Percentiles rank a stretch among this genome's conserved stretches.
These are phyloP conservation scores for Xylaria sp. DNA, from an alignment of 495 filamentous ascomycete species.

Conservation along the genomic window DNA sequence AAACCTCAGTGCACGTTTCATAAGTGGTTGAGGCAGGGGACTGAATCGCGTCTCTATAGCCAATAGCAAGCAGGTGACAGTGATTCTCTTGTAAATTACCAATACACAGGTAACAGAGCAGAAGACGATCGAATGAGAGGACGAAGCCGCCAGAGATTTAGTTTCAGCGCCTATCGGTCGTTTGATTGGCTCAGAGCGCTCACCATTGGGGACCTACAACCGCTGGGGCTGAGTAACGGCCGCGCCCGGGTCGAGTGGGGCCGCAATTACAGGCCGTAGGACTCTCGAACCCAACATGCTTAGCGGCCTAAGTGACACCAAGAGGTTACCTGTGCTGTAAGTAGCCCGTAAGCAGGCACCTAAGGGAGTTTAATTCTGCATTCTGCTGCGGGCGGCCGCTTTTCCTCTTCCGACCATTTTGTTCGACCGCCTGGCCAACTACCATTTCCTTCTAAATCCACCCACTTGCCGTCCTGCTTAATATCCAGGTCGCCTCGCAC, in stretches of 20 bases:
- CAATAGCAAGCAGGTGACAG: not conserved
- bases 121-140: not conserved
- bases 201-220: not conserved
- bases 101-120: constrained; percentile 5
- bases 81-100: not conserved
- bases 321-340: no score
- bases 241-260: constrained; percentile 18
- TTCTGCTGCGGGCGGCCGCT: constrained; percentile 17
- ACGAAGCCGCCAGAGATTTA: not conserved
- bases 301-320: not conserved
- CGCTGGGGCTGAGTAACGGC: constrained; percentile 14
- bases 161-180: constrained; percentile 6
- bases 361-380: constrained; percentile 14
- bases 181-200: constrained; percentile 25
- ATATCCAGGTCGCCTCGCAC: constrained; percentile 13
- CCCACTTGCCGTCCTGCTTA: not conserved
- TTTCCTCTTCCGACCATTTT: constrained; percentile 22
- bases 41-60: constrained; percentile 6
- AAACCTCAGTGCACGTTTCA: not conserved
- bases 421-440: constrained; percentile 3
- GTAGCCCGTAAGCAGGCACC: not conserved
- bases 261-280: constrained; percentile 6
- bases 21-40: not conserved
- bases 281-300: not conserved
- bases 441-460: constrained; percentile 12